Conservation (phyloP, 2,329 filamentous ascomycete species). For the Colletotrichum acutatum region DNA sequence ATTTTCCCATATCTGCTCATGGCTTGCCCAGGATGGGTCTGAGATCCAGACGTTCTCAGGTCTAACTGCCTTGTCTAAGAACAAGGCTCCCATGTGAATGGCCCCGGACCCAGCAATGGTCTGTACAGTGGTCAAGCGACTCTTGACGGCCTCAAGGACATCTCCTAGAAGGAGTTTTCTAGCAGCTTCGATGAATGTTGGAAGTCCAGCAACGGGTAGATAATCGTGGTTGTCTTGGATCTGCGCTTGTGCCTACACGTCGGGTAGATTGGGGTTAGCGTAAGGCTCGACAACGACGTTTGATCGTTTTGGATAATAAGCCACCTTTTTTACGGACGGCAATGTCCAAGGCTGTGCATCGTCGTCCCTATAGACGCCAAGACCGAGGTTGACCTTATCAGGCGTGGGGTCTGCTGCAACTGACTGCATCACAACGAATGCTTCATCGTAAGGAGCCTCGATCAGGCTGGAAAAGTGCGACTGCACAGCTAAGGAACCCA, state of each 20-base stretch:
- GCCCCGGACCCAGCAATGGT: conserved; percentile 45
- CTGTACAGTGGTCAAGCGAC: conserved; percentile 38
- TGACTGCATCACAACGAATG: neutral
- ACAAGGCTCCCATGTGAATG: conserved; percentile 38
- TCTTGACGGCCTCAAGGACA: neutral
- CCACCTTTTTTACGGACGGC: conserved; percentile 4
- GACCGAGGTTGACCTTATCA: conserved; percentile 18
- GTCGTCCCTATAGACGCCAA: conserved; percentile 16
- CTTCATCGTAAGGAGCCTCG: neutral
- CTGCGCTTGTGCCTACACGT: neutral
- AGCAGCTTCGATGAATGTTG: conserved; percentile 39
- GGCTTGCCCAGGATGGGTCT: conserved; percentile 46
- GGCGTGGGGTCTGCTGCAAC: neutral
- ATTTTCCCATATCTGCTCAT: conserved; percentile 42
- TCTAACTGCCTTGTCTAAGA: conserved; percentile 36
- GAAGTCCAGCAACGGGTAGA: conserved; percentile 39
- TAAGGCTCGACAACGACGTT: neutral
- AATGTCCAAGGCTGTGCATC: conserved; percentile 7
- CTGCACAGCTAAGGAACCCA: neutral
- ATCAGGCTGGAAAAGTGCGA: neutral
- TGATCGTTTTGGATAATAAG: neutral
- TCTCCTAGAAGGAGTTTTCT: conserved; percentile 39
- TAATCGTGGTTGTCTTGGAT: conserved; percentile 38
- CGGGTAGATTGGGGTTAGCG: neutral
- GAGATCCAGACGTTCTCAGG: conserved; percentile 42